Percentiles rank a stretch among this genome's conserved stretches.
Conservation (phyloP, 169 alveolate species). For the Plasmodium falciparum region DNA sequence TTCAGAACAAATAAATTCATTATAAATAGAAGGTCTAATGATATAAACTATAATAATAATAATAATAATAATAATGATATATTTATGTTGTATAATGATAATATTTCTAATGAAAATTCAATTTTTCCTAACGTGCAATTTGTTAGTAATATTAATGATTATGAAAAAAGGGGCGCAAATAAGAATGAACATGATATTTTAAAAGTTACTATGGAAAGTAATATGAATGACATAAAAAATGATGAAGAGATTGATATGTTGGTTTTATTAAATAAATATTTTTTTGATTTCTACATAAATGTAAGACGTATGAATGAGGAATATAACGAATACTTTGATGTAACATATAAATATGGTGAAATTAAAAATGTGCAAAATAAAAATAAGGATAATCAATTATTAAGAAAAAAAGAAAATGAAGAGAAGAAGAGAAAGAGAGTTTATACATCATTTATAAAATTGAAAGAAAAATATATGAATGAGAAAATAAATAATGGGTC, state of each 20-base stretch:
- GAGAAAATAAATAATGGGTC: background rate
- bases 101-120: background rate
- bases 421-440: too few relatives aligned
- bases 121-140: background rate
- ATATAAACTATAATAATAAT: background rate
- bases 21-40: background rate
- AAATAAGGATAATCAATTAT: background rate
- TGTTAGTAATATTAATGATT: background rate
- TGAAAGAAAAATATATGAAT: background rate
- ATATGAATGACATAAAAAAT: background rate
- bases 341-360: background rate
- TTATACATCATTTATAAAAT: too few relatives aligned
- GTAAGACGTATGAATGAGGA: background rate
- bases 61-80: background rate
- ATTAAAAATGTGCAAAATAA: background rate
- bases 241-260: background rate
- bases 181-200: background rate
- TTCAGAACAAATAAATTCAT: background rate
- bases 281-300: background rate
- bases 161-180: background rate
- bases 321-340: background rate
- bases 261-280: background rate
- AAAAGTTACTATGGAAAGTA: background rate
- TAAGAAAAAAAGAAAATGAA: too few relatives aligned
- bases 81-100: background rate